Percentiles rank a stretch among this genome's conserved stretches.
phyloP scores from a whole-genome alignment of 2,329 filamentous ascomycete species.

The Cercospora berteroae region DNA sequence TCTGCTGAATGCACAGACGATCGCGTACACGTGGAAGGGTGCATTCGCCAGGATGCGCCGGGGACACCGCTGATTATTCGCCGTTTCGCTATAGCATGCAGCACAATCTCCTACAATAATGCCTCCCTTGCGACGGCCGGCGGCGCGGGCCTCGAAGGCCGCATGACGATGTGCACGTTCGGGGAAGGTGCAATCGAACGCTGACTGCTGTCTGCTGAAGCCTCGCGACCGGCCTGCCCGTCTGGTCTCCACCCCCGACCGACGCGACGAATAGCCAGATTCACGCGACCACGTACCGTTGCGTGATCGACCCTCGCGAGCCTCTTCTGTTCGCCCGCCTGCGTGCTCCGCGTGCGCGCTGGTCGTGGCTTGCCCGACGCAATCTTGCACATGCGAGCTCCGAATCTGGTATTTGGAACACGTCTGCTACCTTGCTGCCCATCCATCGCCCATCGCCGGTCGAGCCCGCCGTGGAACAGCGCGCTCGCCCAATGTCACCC shows the following conservation, averaged over 20 bases:
- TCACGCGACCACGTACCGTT: neutral
- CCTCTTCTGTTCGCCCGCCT: neutral
- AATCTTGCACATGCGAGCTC: neutral
- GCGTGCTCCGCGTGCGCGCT: neutral
- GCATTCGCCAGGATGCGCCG: constrained; percentile 3
- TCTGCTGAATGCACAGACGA: constrained; percentile 4
- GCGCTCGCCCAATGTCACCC: constrained; percentile 1
- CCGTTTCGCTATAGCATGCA: neutral
- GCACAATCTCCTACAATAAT: neutral
- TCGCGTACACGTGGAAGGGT: constrained; percentile 4
- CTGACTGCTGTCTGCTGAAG: too few relatives aligned
- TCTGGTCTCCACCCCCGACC: neutral
- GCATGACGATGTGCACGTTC: neutral
- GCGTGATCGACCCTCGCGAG: neutral
- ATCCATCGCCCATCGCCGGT: neutral
- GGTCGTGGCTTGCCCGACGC: neutral
- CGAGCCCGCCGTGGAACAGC: neutral
- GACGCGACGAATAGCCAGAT: neutral
- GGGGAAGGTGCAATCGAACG: neutral
- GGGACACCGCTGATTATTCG: neutral
- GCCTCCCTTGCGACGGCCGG: neutral
- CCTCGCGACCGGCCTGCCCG: neutral
- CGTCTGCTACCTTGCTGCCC: constrained; percentile 5
- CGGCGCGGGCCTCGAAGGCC: neutral
- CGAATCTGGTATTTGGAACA: constrained; percentile 1